Evolutionary conservation across 78 protist genomes (phyloP), one percentile per base, ranked within the genome.

Genomic region (Bodo saltans): DNA sequence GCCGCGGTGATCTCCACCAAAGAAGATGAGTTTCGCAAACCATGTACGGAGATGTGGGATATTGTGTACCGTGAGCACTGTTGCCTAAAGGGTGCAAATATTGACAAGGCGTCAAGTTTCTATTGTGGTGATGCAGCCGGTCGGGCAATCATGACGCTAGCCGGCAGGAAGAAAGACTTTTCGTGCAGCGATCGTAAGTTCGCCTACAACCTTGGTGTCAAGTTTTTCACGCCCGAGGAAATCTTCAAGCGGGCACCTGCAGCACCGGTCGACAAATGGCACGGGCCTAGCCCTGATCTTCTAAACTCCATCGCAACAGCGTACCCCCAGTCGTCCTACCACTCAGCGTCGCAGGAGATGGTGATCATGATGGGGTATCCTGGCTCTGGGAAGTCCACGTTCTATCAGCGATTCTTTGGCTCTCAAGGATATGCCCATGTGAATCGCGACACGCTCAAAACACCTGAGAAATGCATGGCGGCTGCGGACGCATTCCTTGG

Each of bases 121-220:
- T 90, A 79, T 60, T 79, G 88, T 27, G 95, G 93, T 35, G 96
- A 93, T 42, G 94, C 94, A 3, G 96, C 93, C 26, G 96, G 96
- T 27, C 67, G 96, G 21, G 88, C 88, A 29, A 87, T 68, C 12
- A 8, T n/a, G 29, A 35, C 71, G 78, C 70, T 42, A 41, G 42
- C 86, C 33, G 91, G 93, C 30, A 30, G 67, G 33, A 90, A 86
- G 82, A 83, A 83, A 40, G 96, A 93, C 87, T 90, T 90, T 68
- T 83, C 92, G n/a, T 73, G 88, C 47, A 72, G 90, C 69, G 96
- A 93, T 83, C 38, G 88, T 0, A 89, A 83, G 39, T 91, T 89
- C 39, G 96, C 96, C 11, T 23, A 21, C 60, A 84, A 91, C 35
- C 35, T 47, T 28, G 88, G 91, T 28, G 73, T 90, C 69, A 40